A percentile compares a stretch with the other conserved stretches of the same genome.
Conservation (phyloP, 2,329 filamentous ascomycete species). For the Sclerotinia borealis region DNA sequence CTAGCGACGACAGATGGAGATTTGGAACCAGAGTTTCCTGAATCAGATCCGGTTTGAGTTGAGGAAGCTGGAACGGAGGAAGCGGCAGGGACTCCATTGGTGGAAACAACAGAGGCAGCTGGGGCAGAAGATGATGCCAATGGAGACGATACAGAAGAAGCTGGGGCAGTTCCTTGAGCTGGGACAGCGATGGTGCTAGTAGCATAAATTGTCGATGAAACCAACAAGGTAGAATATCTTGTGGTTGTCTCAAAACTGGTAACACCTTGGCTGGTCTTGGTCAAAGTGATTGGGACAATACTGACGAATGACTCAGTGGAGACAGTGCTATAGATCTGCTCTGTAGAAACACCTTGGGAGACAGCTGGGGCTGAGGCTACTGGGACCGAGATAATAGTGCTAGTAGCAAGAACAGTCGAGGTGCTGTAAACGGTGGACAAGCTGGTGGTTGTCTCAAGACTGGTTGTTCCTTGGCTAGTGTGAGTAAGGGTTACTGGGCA, state of each 20-base stretch:
- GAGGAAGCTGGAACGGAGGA: background rate
- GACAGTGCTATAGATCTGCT: background rate
- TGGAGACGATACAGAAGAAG: background rate
- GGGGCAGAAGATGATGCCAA: background rate
- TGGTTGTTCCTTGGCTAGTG: background rate
- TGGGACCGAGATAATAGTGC: background rate
- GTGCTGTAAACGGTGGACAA: background rate
- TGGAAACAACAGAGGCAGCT: background rate
- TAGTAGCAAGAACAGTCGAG: background rate
- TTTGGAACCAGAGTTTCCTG: background rate
- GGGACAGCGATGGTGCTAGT: background rate
- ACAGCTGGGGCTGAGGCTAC: background rate
- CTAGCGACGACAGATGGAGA: constrained; percentile 1
- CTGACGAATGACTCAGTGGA: background rate
- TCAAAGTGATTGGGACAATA: background rate
- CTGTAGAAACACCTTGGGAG: background rate
- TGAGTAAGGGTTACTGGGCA: background rate
- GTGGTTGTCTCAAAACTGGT: background rate
- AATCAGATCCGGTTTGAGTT: background rate
- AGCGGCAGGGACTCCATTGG: background rate
- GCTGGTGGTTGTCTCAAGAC: background rate
- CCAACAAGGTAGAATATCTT: background rate
- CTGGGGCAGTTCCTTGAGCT: background rate
- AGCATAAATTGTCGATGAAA: background rate
- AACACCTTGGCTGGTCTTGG: background rate